Evolutionary conservation across 805 yeast genomes (phyloP).

Genomic region (Yueomyces sinensis): DNA sequence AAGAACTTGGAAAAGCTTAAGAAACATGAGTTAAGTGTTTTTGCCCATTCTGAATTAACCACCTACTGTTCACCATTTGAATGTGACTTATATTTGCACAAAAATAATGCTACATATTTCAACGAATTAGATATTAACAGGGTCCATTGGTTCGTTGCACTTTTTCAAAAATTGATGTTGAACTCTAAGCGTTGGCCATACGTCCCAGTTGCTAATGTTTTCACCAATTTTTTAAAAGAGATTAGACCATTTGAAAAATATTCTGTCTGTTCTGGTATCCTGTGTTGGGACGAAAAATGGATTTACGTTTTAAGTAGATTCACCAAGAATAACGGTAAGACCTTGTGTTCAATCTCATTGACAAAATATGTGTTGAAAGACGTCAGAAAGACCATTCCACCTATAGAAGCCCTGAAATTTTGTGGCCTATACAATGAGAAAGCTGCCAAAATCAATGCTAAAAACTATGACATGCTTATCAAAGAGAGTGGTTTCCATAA

Average conservation of each 20-base stretch:
- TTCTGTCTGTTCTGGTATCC: constrained; percentile 39
- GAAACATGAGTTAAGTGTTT: constrained; percentile 18
- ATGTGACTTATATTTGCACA: constrained; percentile 78
- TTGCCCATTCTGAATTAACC: constrained; percentile 29
- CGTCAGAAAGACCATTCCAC: constrained; percentile 63
- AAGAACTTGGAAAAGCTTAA: constrained; percentile 11
- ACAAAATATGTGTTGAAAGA: constrained; percentile 75
- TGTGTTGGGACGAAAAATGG: constrained; percentile 88
- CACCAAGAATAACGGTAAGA: constrained; percentile 27
- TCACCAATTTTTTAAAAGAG: constrained; percentile 56
- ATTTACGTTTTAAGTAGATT: constrained; percentile 57
- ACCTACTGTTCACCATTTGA: constrained; percentile 66
- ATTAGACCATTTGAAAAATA: constrained; percentile 54
- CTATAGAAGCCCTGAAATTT: constrained; percentile 41
- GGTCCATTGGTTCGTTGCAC: constrained; percentile 41
- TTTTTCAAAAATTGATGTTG: constrained; percentile 44
- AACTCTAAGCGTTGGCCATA: constrained; percentile 37
- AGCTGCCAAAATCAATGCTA: constrained; percentile 29
- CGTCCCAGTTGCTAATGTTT: constrained; percentile 66
- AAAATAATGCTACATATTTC: constrained; percentile 77
- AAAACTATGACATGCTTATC: constrained; percentile 24
- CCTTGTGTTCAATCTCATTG: constrained; percentile 43
- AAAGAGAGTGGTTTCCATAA: constrained; percentile 21
- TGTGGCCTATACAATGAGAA: constrained; percentile 45
- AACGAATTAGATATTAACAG: constrained; percentile 72